Percentiles rank a stretch among this genome's conserved stretches.
These are phyloP conservation scores for Trichoderma orchidacearum DNA, from an alignment of 495 filamentous ascomycete genomes.

Conservation along the genomic window DNA sequence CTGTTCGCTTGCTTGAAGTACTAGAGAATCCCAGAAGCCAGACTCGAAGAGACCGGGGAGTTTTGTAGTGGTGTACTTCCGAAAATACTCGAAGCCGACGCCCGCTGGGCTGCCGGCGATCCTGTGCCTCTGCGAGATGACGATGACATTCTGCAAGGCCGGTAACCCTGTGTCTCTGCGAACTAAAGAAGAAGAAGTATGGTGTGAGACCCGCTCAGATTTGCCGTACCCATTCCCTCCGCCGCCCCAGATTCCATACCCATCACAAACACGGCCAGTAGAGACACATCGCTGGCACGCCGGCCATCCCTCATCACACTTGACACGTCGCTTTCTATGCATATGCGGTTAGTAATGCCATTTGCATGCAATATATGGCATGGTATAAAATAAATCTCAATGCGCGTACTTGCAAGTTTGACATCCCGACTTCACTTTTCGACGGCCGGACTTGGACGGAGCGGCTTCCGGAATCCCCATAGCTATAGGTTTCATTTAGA, in stretches of 20 bases:
- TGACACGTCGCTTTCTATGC: slow-evolving; percentile 31
- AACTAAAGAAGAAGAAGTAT: slow-evolving; percentile 4
- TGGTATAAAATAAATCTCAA: not conserved
- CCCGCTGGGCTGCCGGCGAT: slow-evolving; percentile 10
- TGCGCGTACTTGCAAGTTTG: slow-evolving; percentile 38
- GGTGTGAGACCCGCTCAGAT: not conserved
- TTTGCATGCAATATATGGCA: not conserved
- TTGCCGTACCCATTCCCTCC: slow-evolving; percentile 19
- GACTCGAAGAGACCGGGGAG: slow-evolving; percentile 30
- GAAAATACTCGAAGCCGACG: slow-evolving; percentile 29
- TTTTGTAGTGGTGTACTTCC: slow-evolving; percentile 20
- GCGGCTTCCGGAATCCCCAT: not conserved
- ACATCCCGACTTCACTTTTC: slow-evolving; percentile 35
- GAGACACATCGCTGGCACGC: slow-evolving; percentile 38
- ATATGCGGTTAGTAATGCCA: not conserved
- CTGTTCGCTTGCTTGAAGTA: slow-evolving; percentile 27
- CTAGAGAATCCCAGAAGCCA: slow-evolving; percentile 30
- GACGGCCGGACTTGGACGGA: not conserved
- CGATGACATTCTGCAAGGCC: slow-evolving; percentile 6
- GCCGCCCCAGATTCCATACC: slow-evolving; percentile 41
- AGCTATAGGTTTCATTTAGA: not conserved
- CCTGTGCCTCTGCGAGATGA: slow-evolving; percentile 1
- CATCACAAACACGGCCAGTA: slow-evolving; percentile 43
- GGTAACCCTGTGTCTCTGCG: slow-evolving; percentile 2
- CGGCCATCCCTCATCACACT: slow-evolving; percentile 44